Percentiles rank a stretch among this genome's conserved stretches.
Conservation (phyloP, 1,284 basidiomycete species). For the Malassezia slooffiae region DNA sequence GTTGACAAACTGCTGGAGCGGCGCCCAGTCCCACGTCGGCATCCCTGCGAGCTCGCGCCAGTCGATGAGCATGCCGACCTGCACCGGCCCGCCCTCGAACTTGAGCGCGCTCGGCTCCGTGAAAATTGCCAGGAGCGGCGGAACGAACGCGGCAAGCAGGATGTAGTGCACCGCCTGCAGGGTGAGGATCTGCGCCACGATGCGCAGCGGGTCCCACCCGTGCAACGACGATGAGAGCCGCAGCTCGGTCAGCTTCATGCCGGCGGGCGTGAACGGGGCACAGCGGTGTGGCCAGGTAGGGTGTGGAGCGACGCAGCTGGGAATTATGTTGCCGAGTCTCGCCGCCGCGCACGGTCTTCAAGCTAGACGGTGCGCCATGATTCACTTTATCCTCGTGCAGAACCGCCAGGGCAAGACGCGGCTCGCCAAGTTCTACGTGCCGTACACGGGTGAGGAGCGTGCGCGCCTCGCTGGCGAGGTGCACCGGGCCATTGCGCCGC, state of each 20-base stretch:
- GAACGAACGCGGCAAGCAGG: conserved; percentile 16
- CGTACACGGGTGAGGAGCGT: conserved; percentile 53
- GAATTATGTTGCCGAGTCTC: too few species aligned
- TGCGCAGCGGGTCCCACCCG: conserved; percentile 15
- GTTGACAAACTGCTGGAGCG: conserved; percentile 1
- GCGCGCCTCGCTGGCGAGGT: conserved; percentile 86
- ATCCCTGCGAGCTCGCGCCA: conserved; percentile 75
- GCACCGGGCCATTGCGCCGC: conserved; percentile 83
- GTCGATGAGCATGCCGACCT: conserved; percentile 87
- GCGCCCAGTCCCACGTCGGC: conserved; percentile 56
- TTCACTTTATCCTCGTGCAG: conserved; percentile 85
- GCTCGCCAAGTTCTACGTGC: conserved; percentile 92
- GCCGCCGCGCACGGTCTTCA: too few species aligned
- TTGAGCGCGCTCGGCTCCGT: conserved; percentile 54
- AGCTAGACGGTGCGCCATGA: conserved; percentile 59
- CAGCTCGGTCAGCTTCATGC: conserved; percentile 10
- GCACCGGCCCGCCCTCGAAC: conserved; percentile 73
- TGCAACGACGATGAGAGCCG: conserved; percentile 13
- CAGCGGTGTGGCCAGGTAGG: too few species aligned
- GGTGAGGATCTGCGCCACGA: conserved; percentile 10
- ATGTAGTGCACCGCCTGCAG: conserved; percentile 12
- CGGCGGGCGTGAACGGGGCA: not conserved
- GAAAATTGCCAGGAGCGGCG: conserved; percentile 14
- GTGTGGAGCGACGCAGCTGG: too few species aligned
- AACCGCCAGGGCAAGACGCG: conserved; percentile 96